phyloP scores from a whole-genome alignment of 192 early-diverging fungal genomes.

The Dissophora globulifera region DNA sequence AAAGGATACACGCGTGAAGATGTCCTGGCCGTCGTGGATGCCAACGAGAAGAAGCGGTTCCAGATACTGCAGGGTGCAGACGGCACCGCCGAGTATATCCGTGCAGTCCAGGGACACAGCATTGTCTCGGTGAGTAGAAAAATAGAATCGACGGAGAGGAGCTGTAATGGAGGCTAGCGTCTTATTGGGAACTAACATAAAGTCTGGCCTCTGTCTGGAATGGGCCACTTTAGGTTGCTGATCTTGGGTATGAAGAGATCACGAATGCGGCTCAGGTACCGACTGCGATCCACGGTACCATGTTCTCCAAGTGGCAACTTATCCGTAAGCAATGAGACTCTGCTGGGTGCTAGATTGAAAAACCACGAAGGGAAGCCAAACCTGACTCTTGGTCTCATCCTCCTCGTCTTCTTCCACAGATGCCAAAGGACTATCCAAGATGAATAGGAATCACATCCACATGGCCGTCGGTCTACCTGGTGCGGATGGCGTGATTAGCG shows the following conservation, averaged over 20 bases:
- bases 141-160: not conserved
- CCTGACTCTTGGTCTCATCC: not conserved
- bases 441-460: slow-evolving; percentile 93
- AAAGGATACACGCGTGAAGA: slow-evolving; percentile 65
- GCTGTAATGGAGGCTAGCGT: too few relatives aligned
- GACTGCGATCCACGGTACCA: slow-evolving; percentile 79
- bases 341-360: too few relatives aligned
- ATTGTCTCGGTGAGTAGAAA: slow-evolving; percentile 39
- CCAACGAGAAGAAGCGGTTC: slow-evolving; percentile 88
- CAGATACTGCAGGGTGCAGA: slow-evolving; percentile 57
- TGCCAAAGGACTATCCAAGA: slow-evolving; percentile 71
- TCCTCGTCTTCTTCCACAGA: slow-evolving; percentile 44
- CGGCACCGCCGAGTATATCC: slow-evolving; percentile 67
- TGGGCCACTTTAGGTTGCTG: slow-evolving; percentile 37
- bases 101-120: slow-evolving; percentile 91
- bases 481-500: slow-evolving; percentile 77
- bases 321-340: slow-evolving; percentile 68
- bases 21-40: slow-evolving; percentile 73
- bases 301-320: slow-evolving; percentile 56
- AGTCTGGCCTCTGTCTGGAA: not conserved
- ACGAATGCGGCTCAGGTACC: slow-evolving; percentile 57
- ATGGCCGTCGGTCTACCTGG: slow-evolving; percentile 78
- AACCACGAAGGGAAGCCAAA: too few relatives aligned
- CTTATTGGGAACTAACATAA: too few relatives aligned
- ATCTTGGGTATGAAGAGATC: slow-evolving; percentile 62